A percentile compares a stretch with the other conserved stretches of the same genome.
These are phyloP conservation scores for Hevea brasiliensis DNA, from an alignment of 345 rosid species.

Conservation along the genomic window DNA sequence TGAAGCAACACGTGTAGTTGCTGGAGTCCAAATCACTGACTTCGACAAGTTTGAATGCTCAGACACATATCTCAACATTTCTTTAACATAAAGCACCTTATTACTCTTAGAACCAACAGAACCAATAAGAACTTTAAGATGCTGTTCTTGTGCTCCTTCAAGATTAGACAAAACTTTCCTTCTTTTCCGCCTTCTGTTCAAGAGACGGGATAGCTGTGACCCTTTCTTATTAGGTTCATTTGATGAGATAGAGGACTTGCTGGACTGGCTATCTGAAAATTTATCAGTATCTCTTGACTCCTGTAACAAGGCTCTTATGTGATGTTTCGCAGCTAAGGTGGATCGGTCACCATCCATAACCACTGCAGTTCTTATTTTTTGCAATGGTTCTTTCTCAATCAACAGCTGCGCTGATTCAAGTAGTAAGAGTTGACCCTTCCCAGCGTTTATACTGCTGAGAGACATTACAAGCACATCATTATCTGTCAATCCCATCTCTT, in stretches of 20 bases:
- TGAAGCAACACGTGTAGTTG: conserved; percentile 85
- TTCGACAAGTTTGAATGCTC: conserved; percentile 60
- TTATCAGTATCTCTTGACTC: conserved; percentile 25
- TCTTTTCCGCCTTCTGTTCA: conserved; percentile 14
- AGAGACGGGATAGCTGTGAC: conserved; percentile 14
- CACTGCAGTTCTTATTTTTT: conserved; percentile 38
- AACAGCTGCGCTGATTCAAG: conserved; percentile 61
- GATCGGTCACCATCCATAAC: conserved; percentile 29
- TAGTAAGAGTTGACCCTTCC: conserved; percentile 88
- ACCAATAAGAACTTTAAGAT: conserved; percentile 81
- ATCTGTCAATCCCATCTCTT: conserved; percentile 74
- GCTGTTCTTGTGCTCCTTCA: conserved; percentile 38
- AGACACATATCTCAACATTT: conserved; percentile 58
- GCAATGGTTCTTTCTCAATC: conserved; percentile 41
- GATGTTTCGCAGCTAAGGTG: conserved; percentile 50
- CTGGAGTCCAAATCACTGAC: conserved; percentile 75
- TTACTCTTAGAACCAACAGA: conserved; percentile 99
- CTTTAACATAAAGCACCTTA: conserved; percentile 77
- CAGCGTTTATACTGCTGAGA: conserved; percentile 89
- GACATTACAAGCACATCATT: conserved; percentile 84
- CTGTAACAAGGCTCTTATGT: conserved; percentile 62
- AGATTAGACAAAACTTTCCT: conserved; percentile 30
- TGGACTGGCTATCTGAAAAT: conserved; percentile 22
- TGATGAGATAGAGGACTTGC: conserved; percentile 8
- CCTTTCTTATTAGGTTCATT: conserved; percentile 28